Evolutionary conservation across 352 stramenopile genomes (phyloP), one percentile per base, ranked within the genome.

Genomic region (Globisporangium nodosum): DNA sequence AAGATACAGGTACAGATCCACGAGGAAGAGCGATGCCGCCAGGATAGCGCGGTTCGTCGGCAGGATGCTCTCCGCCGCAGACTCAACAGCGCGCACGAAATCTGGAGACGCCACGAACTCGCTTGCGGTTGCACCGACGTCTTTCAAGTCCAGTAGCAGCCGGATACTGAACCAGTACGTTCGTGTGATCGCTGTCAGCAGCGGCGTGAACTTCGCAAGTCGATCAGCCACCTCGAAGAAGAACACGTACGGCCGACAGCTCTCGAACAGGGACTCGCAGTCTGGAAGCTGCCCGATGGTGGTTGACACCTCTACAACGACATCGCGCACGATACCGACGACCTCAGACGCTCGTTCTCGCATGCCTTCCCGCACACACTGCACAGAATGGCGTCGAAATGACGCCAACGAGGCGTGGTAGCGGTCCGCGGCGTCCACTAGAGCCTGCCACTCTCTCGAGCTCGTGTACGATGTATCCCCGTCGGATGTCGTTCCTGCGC

Each of bases 1-100:
- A 27, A 92, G 66, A 39, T 89, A 83, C 2, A 93, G 50, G 49
- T 77, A 81, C 48, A 89, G 65, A 43, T 93, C 84, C 49, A 90
- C 70, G 37, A 93, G 67, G 52, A 90, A 93, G n/a, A 88, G 74
- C 50, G 76, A 72, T 1, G 68, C 62, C 11, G 78, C 76, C 12
- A 87, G 56, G 27, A 68, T 75, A 18, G 86, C 65, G 47, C 73
- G 62, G 54, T 82, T 88, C 8, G 70, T 52, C 7, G 69, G 65
- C 5, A 84, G 39, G 1, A 64, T 54, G 3, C 56, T 51, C 15
- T 58, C 30, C 9, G 76, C 46, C 0, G 69, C 49, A 1, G 33
- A 49, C 3, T 68, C 40, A 8, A 65, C 30, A 3, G 40, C 48
- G 43, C 51, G 50, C 3, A 42, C 18, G 5, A 54, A 7, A 49